Evolutionary conservation across 2,329 filamentous ascomycete species (phyloP).

Genomic region (Nemania serpens): DNA sequence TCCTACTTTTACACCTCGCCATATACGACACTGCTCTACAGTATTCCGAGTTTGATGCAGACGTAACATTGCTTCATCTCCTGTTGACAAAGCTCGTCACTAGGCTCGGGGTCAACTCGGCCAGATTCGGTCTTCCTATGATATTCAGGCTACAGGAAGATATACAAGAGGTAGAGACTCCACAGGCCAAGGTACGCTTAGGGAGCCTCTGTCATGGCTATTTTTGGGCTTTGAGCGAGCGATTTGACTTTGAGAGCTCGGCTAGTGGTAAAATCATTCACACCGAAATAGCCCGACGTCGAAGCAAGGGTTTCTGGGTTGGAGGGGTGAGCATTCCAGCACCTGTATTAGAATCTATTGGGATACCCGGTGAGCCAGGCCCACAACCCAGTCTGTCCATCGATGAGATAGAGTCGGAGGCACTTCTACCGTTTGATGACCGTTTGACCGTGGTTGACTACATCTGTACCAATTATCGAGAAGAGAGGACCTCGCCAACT

Average conservation of each 20-base stretch:
- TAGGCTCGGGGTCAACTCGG: slow-evolving; percentile 81
- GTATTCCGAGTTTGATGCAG: slow-evolving; percentile 70
- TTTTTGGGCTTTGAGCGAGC: slow-evolving; percentile 78
- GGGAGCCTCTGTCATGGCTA: slow-evolving; percentile 89
- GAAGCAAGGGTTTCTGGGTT: slow-evolving; percentile 78
- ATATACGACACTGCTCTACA: slow-evolving; percentile 89
- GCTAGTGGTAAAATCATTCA: slow-evolving; percentile 72
- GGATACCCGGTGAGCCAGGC: slow-evolving; percentile 53
- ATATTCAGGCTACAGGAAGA: slow-evolving; percentile 86
- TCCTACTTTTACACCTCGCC: slow-evolving; percentile 81
- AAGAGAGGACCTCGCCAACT: slow-evolving; percentile 65
- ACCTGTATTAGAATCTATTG: slow-evolving; percentile 64
- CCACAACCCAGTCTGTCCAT: slow-evolving; percentile 53
- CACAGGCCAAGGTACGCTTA: slow-evolving; percentile 74
- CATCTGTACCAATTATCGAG: slow-evolving; percentile 73
- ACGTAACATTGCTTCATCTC: slow-evolving; percentile 77
- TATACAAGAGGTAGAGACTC: slow-evolving; percentile 67
- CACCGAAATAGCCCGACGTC: slow-evolving; percentile 75
- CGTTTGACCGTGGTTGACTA: slow-evolving; percentile 72
- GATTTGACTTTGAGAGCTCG: slow-evolving; percentile 75
- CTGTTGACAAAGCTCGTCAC: slow-evolving; percentile 75
- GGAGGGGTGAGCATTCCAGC: slow-evolving; percentile 74
- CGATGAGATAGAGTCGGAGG: slow-evolving; percentile 63
- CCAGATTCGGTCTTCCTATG: slow-evolving; percentile 82
- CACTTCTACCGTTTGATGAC: slow-evolving; percentile 76